Evolutionary conservation across 495 filamentous ascomycete genomes (phyloP), one percentile per base, ranked within the genome.

Genomic region (Lasiosphaeriaceae sp.): DNA sequence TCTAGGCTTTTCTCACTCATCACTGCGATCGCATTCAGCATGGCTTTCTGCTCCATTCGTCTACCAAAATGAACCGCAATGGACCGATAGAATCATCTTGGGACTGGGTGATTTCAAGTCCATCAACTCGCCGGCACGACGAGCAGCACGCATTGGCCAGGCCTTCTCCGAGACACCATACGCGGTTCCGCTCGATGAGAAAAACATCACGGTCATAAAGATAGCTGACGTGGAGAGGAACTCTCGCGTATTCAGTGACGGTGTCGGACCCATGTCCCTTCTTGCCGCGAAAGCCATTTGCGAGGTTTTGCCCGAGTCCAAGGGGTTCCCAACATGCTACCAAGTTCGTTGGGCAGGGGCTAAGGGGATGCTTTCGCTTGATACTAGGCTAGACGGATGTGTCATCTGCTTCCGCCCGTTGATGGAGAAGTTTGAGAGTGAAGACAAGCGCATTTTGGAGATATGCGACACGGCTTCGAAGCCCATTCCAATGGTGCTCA

Each of bases 1-100:
- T 62, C 73, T 93, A 1, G 90, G 90, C 1, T 95, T 92, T 64
- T 92, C 89, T 0, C 88, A 91, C 66, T 92, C 88, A 0, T 90
- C 88, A 0, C 75, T 95, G 26, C 75, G 88, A 11, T 67, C 77
- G 0, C 86, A 88, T 52, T 80, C 83, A 0, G 83, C 80, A 47
- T 91, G 88, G 88, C 90, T 91, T 58, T 85, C 86, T 71, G 83
- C 88, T 0, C 81, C 85, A 0, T 91, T 95, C 58, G 12, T 77
- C 1, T 66, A 84, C 51, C 57, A 83, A 1, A 63, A 65, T 1
- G 29, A 58, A 1, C 58, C 82, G 0, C 70, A 77, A 0, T 67
- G 76, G 11, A 70, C 82, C 14, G 50, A 66, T 22, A 66, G 58
- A 1, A 79, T 94, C 22, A 87, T 93, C 54, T 62, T 60, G 11